These are phyloP conservation scores for Crithidia expoeki DNA, from an alignment of 208 protist species.

Conservation along the genomic window DNA sequence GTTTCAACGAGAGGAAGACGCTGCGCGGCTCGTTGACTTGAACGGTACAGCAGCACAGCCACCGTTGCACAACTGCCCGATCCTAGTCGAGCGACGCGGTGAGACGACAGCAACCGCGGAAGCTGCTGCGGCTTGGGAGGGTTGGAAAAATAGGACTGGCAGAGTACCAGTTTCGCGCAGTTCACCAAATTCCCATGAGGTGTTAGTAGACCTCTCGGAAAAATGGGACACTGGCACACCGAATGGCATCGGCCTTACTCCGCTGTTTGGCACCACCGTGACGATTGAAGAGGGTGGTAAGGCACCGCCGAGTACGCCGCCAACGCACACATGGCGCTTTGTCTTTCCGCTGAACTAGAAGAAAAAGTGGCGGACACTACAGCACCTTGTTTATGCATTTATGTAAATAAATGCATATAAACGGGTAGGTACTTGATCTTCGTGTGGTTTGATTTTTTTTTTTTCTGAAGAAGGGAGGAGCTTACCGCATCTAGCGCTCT, in stretches of 20 bases:
- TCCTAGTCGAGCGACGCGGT: background rate
- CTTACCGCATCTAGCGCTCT: no score
- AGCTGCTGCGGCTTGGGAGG: background rate
- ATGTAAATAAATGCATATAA: no score
- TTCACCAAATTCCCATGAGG: slow-evolving; percentile 2
- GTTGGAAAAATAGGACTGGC: background rate
- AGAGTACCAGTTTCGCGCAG: slow-evolving; percentile 3
- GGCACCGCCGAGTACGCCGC: background rate
- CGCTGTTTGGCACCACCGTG: slow-evolving; percentile 20
- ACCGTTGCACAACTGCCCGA: background rate
- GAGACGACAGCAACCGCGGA: background rate
- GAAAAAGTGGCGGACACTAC: no score
- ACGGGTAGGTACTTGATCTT: no score
- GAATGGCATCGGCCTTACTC: background rate
- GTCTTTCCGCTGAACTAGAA: slow-evolving; percentile 10
- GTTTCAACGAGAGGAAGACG: slow-evolving; percentile 30
- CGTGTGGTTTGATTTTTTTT: no score
- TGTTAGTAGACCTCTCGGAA: slow-evolving; percentile 13
- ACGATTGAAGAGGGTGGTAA: background rate
- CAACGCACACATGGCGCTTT: slow-evolving; percentile 26
- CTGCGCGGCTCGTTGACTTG: slow-evolving; percentile 9
- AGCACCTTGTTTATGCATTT: no score
- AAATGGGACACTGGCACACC: no score
- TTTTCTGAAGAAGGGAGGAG: no score
- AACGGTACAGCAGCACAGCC: background rate